Percentiles rank a stretch among this genome's conserved stretches.
Conservation (phyloP, 305 asterid genomes). For the Fraxinus latifolia region DNA sequence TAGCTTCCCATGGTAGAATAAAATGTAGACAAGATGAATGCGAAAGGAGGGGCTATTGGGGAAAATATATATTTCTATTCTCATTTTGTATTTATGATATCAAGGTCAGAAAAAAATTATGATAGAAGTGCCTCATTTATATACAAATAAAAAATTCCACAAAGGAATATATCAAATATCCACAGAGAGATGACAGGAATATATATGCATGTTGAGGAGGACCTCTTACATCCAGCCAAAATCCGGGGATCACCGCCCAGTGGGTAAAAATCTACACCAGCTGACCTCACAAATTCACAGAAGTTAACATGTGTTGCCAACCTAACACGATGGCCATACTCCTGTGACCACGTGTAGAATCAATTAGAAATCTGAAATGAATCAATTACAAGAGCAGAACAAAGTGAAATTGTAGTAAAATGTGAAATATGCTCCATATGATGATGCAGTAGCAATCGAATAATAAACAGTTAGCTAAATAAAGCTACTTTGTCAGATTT, state of each 20-base stretch:
- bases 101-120: background rate
- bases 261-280: slow-evolving; percentile 82
- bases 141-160: background rate
- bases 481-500: background rate
- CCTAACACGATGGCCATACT: slow-evolving; percentile 84
- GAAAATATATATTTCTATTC: background rate
- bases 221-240: slow-evolving; percentile 97
- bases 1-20: background rate
- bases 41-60: background rate
- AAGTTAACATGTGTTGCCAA: slow-evolving; percentile 93
- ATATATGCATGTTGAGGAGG: slow-evolving; percentile 32
- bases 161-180: background rate
- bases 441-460: background rate
- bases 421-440: background rate
- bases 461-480: background rate
- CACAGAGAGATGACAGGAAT: slow-evolving; percentile 11
- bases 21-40: background rate
- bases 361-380: slow-evolving; percentile 18
- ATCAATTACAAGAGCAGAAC: background rate
- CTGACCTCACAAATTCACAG: slow-evolving; percentile 75
- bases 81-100: background rate
- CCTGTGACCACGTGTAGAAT: slow-evolving; percentile 41
- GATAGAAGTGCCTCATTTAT: background rate
- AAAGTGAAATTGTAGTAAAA: background rate
- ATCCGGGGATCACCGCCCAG: slow-evolving; percentile 97